Evolutionary conservation across 495 filamentous ascomycete species (phyloP), one percentile per base, ranked within the genome.

Genomic region (Aspergillus homomorphus): DNA sequence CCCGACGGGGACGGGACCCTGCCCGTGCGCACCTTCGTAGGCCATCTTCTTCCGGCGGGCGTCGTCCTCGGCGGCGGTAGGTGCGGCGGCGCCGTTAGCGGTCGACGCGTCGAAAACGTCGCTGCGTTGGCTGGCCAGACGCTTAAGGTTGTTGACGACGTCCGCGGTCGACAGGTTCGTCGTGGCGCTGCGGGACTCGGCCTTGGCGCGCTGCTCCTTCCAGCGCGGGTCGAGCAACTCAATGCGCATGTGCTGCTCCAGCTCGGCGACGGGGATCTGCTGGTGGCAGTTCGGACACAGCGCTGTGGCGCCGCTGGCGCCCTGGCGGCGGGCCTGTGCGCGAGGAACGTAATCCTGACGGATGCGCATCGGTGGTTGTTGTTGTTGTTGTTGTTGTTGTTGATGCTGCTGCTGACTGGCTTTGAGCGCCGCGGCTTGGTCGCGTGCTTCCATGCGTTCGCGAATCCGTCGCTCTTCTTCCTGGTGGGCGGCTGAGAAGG

Each of bases 201-300:
- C 84, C 66, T 96, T 95, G 58, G 88, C 89, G 53, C 89, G 89
- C 70, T 98, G 91, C 68, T 97, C 91, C 72, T 95, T 94, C 94
- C 95, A 98, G 33, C 88, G 84, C 0, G 94, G 92, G 69, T 98
- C 94, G 51, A 98, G 85, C 15, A 98, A 82, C 71, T 98, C 94
- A 69, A 96, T 96, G 66, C 89, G 84, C 87, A 98, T 96, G 73
- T 98, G 94, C 58, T 92, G 85, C 26, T 93, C 91, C 66, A 96
- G 79, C 72, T 98, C 94, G 63, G 86, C 82, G 62, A 87, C 82
- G 7, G 91, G 90, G 38, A 97, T 90, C 59, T 89, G 86, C 70
- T 95, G 89, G 58, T 89, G 86, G 75, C 95, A 98, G 73, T 97
- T 97, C 10, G 94, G 95, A 73, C 94, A 98, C 51, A 96, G 73